Conservation (phyloP, 768 basidiomycete genomes). For the Podaxis sp. region DNA sequence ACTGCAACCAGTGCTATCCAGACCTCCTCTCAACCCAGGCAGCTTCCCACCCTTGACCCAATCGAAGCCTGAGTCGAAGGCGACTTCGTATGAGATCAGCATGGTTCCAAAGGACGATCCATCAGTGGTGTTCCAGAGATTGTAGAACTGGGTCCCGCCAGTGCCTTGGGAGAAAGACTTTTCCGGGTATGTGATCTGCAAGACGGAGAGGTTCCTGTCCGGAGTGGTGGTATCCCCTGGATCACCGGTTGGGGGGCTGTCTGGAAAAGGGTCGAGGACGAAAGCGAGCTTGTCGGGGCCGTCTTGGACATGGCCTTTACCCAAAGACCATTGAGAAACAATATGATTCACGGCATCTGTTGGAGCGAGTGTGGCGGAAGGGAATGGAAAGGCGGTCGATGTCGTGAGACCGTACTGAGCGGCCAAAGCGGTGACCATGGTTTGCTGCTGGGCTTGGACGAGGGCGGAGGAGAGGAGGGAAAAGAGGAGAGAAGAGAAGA, state of each 20-base stretch:
- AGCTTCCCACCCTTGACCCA: conserved; percentile 78
- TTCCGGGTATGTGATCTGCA: conserved; percentile 61
- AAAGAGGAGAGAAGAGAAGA: neutral
- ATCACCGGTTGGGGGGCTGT: conserved; percentile 30
- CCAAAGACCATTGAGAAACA: conserved; percentile 55
- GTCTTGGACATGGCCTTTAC: conserved; percentile 57
- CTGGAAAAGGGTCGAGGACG: conserved; percentile 64
- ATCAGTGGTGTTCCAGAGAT: conserved; percentile 61
- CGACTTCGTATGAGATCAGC: conserved; percentile 71
- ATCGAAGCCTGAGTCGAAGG: conserved; percentile 60
- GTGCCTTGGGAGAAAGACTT: conserved; percentile 55
- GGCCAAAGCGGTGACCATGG: conserved; percentile 36
- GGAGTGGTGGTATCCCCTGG: conserved; percentile 17
- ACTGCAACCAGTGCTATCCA: conserved; percentile 57
- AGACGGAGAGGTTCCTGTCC: conserved; percentile 25
- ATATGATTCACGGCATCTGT: conserved; percentile 47
- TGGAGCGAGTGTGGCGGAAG: conserved; percentile 52
- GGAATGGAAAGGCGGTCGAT: conserved; percentile 62
- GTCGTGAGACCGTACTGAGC: conserved; percentile 50
- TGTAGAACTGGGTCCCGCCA: conserved; percentile 66
- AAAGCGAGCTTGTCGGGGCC: conserved; percentile 53
- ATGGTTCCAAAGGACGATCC: conserved; percentile 57
- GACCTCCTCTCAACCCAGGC: conserved; percentile 70
- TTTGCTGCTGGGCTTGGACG: conserved; percentile 21
- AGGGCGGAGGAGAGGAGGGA: neutral